Evolutionary conservation across 2,329 filamentous ascomycete genomes (phyloP).

Genomic region (Aspergillus niger): DNA sequence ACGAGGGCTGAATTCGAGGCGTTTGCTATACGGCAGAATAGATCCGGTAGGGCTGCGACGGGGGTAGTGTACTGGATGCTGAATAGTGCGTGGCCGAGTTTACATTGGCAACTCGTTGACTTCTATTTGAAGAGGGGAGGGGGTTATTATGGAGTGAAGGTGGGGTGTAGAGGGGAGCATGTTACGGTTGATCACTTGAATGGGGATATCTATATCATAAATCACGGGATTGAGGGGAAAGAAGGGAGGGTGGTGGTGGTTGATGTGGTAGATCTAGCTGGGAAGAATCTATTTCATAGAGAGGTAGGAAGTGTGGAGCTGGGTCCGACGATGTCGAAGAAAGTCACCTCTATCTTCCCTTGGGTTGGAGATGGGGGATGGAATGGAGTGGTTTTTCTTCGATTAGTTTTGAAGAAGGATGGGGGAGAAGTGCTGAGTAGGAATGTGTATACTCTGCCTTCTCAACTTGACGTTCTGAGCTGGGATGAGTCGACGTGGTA

Average conservation of each 20-base stretch:
- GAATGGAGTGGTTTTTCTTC: too few species aligned
- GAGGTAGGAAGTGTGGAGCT: constrained; percentile 37
- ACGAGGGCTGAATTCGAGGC: constrained; percentile 62
- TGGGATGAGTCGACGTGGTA: constrained; percentile 63
- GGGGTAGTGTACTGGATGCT: constrained; percentile 69
- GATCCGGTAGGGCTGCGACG: constrained; percentile 54
- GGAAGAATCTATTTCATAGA: constrained; percentile 44
- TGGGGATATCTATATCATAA: constrained; percentile 54
- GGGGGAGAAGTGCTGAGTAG: constrained; percentile 45
- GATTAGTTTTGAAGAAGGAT: too few species aligned
- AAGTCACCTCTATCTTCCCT: constrained; percentile 35
- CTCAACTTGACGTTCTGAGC: constrained; percentile 51
- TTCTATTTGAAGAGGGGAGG: constrained; percentile 62
- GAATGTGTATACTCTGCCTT: constrained; percentile 63
- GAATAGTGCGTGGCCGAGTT: constrained; percentile 64
- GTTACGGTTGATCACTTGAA: constrained; percentile 58
- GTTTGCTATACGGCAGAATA: constrained; percentile 55
- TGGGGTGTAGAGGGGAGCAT: constrained; percentile 54
- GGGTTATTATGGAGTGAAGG: constrained; percentile 62
- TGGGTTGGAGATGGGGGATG: too few species aligned
- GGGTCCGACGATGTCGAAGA: constrained; percentile 50
- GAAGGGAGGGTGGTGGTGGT: constrained; percentile 50
- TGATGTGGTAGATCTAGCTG: constrained; percentile 54
- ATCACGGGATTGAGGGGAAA: constrained; percentile 49
- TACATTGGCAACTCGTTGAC: constrained; percentile 68